Evolutionary conservation across 768 basidiomycete genomes (phyloP).

Genomic region (Termitomyces eurrhizus): DNA sequence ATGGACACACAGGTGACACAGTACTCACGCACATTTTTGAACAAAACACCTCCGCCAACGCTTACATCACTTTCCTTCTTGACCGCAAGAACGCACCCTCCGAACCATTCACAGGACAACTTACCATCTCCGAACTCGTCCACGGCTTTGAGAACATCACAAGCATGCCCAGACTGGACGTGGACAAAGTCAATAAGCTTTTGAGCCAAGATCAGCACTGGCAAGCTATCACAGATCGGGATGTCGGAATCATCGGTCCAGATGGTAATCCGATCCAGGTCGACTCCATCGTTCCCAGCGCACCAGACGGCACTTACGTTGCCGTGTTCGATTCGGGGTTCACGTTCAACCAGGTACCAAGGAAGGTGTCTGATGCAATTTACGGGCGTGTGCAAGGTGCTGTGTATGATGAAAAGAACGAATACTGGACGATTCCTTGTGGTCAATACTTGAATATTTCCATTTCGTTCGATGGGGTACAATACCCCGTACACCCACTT

Average conservation of each 20-base stretch:
- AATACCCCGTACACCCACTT: constrained; percentile 73
- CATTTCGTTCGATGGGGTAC: constrained; percentile 64
- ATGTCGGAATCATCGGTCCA: constrained; percentile 69
- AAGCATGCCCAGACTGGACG: constrained; percentile 58
- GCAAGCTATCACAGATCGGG: constrained; percentile 67
- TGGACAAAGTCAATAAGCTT: constrained; percentile 60
- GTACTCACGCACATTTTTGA: constrained; percentile 65
- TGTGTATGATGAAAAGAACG: constrained; percentile 48
- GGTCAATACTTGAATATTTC: constrained; percentile 67
- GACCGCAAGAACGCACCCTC: constrained; percentile 53
- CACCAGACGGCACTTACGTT: constrained; percentile 60
- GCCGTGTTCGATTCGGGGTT: constrained; percentile 76
- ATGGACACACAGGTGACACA: constrained; percentile 46
- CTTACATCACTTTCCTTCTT: constrained; percentile 70
- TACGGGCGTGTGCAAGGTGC: constrained; percentile 78
- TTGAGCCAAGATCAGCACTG: constrained; percentile 69
- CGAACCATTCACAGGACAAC: constrained; percentile 53
- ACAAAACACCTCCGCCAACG: constrained; percentile 47
- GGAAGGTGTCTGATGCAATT: constrained; percentile 72
- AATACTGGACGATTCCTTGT: constrained; percentile 75
- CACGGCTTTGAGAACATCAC: constrained; percentile 59
- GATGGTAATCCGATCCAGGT: constrained; percentile 61
- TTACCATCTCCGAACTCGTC: constrained; percentile 65
- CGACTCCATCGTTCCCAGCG: constrained; percentile 65
- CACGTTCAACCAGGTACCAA: constrained; percentile 66